phyloP scores from a whole-genome alignment of 2,329 filamentous ascomycete species.

The Shiraia bambusicola region DNA sequence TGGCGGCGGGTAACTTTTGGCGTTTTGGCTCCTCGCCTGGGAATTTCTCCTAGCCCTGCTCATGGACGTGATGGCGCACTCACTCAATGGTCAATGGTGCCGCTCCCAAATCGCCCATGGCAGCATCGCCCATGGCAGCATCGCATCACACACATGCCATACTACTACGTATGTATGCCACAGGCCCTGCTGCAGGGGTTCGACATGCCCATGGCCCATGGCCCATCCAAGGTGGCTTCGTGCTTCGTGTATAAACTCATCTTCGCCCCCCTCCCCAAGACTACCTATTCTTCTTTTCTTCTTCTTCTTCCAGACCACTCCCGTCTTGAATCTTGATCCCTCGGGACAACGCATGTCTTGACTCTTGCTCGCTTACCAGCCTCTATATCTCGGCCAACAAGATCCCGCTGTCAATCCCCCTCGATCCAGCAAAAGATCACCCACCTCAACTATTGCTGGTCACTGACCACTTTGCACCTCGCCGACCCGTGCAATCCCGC shows the following conservation, averaged over 20 bases:
- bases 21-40: no score
- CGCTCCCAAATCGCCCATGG: slow-evolving; percentile 37
- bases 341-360: slow-evolving; percentile 12
- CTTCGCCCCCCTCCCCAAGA: slow-evolving; percentile 44
- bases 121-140: no score
- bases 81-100: no score
- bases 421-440: slow-evolving; percentile 30
- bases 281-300: no score
- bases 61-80: no score
- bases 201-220: slow-evolving; percentile 24
- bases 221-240: slow-evolving; percentile 33
- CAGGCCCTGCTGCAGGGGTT: slow-evolving; percentile 36
- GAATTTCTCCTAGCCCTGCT: slow-evolving; percentile 46
- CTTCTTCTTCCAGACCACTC: no score
- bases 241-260: slow-evolving; percentile 41
- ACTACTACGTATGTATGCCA: no score
- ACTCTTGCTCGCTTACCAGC: slow-evolving; percentile 33
- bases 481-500: slow-evolving; percentile 33
- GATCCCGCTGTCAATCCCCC: slow-evolving; percentile 27
- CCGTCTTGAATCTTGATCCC: slow-evolving; percentile 27
- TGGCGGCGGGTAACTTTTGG: slow-evolving; percentile 31
- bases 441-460: no score
- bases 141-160: no score
- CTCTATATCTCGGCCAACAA: slow-evolving; percentile 20
- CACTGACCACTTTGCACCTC: slow-evolving; percentile 23